Percentiles rank a stretch among this genome's conserved stretches.
phyloP scores from a whole-genome alignment of 139 green algal genomes.

The Chlamydomonas sp. region DNA sequence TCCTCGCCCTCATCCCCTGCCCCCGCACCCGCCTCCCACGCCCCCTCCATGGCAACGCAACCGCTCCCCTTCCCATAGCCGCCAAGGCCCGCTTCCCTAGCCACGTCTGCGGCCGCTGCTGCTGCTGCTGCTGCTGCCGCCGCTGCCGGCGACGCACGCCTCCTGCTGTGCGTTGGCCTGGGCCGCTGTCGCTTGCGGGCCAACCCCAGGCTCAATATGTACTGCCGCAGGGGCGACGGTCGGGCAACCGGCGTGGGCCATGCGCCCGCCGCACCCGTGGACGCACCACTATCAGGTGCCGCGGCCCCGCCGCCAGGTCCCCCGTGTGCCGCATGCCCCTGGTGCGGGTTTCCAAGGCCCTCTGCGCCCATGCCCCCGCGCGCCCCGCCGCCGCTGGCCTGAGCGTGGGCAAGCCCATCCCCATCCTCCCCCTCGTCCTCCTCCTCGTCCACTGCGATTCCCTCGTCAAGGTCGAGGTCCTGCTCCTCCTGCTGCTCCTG shows the following conservation, averaged over 20 bases:
- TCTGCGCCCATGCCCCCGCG: too few relatives aligned
- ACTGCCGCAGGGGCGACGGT: neutral
- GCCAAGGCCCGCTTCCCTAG: too few relatives aligned
- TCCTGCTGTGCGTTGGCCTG: neutral
- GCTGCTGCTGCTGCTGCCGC: neutral
- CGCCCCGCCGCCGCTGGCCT: neutral
- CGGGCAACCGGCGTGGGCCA: too few relatives aligned
- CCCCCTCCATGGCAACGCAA: too few relatives aligned
- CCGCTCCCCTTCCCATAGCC: too few relatives aligned
- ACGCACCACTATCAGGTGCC: too few relatives aligned
- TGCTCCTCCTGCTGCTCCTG: conserved; percentile 14
- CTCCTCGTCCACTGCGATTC: neutral
- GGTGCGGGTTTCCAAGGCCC: neutral
- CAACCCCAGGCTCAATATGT: conserved; percentile 9
- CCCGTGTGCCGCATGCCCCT: too few relatives aligned
- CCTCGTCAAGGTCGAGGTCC: neutral
- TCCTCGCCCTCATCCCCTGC: too few relatives aligned
- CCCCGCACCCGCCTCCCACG: too few relatives aligned
- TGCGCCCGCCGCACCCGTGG: too few relatives aligned
- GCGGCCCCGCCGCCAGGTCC: too few relatives aligned
- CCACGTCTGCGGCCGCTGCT: too few relatives aligned
- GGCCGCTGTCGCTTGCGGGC: neutral
- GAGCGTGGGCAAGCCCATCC: neutral
- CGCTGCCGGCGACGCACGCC: neutral
- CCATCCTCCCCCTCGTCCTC: neutral